These are phyloP conservation scores for Talaromyces thailandensis DNA, from an alignment of 495 filamentous ascomycete species.

Conservation along the genomic window DNA sequence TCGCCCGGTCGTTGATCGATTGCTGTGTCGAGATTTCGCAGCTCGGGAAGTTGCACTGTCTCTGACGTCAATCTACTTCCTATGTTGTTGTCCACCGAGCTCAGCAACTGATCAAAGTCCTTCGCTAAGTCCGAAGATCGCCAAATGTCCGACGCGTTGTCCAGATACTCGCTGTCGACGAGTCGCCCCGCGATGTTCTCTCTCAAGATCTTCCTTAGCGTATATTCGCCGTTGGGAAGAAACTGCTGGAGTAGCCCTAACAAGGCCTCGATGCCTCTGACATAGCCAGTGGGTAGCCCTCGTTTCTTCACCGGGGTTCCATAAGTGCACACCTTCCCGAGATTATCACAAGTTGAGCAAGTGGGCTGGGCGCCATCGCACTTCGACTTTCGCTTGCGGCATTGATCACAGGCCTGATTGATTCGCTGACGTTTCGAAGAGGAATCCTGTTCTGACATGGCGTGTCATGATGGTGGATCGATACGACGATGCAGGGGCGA, in stretches of 20 bases:
- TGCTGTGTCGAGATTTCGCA: neutral
- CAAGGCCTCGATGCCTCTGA: conserved; percentile 47
- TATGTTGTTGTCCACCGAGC: conserved; percentile 4
- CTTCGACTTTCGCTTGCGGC: conserved; percentile 47
- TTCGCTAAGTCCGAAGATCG: conserved; percentile 16
- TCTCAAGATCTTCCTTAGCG: conserved; percentile 24
- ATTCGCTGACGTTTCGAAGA: conserved; percentile 39
- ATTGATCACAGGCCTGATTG: conserved; percentile 53
- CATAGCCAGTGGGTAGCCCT: conserved; percentile 56
- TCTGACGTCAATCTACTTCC: conserved; percentile 5
- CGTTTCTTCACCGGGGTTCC: conserved; percentile 49
- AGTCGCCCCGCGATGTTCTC: conserved; percentile 29
- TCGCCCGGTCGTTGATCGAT: neutral
- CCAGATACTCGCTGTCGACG: conserved; percentile 18
- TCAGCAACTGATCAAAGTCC: conserved; percentile 12
- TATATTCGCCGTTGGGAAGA: conserved; percentile 20
- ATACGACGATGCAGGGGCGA: neutral
- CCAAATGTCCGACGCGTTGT: conserved; percentile 12
- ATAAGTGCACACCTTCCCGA: conserved; percentile 48
- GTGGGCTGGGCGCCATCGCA: conserved; percentile 50
- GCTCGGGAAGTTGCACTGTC: neutral
- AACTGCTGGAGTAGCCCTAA: conserved; percentile 30
- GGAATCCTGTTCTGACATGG: neutral
- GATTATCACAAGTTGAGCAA: conserved; percentile 47
- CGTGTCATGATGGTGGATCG: neutral